Conservation (phyloP, 352 stramenopile genomes). For the Globisporangium parvum region DNA sequence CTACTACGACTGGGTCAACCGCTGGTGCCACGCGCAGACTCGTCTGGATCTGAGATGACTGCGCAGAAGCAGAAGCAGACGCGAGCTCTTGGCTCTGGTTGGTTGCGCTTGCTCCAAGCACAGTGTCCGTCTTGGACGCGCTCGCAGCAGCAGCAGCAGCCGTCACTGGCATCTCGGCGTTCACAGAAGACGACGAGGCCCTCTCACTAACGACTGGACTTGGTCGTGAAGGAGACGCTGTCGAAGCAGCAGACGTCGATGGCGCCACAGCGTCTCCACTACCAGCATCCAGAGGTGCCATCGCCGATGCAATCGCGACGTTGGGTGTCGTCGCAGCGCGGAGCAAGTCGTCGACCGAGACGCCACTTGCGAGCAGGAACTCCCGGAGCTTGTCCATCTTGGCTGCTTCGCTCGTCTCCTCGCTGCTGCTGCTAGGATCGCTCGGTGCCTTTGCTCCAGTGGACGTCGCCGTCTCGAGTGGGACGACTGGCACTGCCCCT, state of each 20-base stretch:
- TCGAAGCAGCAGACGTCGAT: neutral
- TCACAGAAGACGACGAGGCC: too few species aligned
- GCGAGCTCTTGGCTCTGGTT: too few species aligned
- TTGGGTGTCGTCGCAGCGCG: constrained; percentile 49
- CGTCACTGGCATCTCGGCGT: too few species aligned
- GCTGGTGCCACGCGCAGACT: too few species aligned
- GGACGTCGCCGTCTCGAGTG: neutral
- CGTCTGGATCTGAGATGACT: too few species aligned
- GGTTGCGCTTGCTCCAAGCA: too few species aligned
- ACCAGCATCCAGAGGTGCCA: too few species aligned
- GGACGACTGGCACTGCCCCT: neutral
- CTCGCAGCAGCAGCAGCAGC: too few species aligned
- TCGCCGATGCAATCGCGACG: constrained; percentile 21
- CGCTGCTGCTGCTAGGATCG: neutral
- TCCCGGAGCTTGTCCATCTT: constrained; percentile 57
- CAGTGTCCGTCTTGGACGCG: too few species aligned
- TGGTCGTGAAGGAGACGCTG: neutral
- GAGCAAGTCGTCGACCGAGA: constrained; percentile 72
- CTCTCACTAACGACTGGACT: too few species aligned
- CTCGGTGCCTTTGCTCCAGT: neutral
- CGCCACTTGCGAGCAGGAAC: constrained; percentile 47
- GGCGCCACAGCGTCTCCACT: neutral
- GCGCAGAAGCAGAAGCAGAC: too few species aligned
- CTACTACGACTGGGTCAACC: too few species aligned
- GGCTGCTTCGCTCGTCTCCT: constrained; percentile 9